A percentile compares a stretch with the other conserved stretches of the same genome.
Evolutionary conservation across 78 protist genomes (phyloP).

Genomic region (Dictyostelium intermedium): DNA sequence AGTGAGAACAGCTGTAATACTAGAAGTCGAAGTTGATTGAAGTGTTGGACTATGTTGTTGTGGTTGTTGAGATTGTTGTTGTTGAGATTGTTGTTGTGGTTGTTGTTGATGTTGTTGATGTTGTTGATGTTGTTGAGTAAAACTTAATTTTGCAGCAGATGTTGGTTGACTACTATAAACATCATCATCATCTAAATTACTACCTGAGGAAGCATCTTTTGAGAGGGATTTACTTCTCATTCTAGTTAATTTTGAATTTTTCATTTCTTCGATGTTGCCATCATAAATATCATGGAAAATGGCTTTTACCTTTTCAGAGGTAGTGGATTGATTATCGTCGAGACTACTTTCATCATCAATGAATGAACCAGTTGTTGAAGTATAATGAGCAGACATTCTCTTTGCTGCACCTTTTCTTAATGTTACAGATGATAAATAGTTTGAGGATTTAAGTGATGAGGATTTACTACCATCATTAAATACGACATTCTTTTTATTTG

Average conservation of each 20-base stretch:
- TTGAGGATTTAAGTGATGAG: background rate
- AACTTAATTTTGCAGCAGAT: background rate
- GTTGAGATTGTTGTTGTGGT: background rate
- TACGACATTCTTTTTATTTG: constrained; percentile 26
- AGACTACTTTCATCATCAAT: background rate
- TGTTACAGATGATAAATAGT: constrained; percentile 3
- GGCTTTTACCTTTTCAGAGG: constrained; percentile 27
- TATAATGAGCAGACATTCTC: constrained; percentile 47
- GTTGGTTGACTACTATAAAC: background rate
- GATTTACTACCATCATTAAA: background rate
- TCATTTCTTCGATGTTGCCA: constrained; percentile 10
- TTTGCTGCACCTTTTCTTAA: constrained; percentile 35
- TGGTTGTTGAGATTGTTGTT: background rate
- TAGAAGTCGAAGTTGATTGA: background rate
- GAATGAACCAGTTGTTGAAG: background rate
- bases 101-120: background rate
- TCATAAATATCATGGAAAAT: constrained; percentile 36
- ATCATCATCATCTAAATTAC: background rate
- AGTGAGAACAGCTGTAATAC: background rate
- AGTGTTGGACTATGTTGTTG: background rate
- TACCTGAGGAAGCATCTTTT: background rate
- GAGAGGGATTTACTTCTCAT: constrained; percentile 56
- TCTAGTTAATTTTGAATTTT: constrained; percentile 22
- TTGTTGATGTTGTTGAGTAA: background rate
- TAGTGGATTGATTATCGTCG: background rate